Conservation (phyloP, 306 rosid species). For the Chamaecrista fasciculata region DNA sequence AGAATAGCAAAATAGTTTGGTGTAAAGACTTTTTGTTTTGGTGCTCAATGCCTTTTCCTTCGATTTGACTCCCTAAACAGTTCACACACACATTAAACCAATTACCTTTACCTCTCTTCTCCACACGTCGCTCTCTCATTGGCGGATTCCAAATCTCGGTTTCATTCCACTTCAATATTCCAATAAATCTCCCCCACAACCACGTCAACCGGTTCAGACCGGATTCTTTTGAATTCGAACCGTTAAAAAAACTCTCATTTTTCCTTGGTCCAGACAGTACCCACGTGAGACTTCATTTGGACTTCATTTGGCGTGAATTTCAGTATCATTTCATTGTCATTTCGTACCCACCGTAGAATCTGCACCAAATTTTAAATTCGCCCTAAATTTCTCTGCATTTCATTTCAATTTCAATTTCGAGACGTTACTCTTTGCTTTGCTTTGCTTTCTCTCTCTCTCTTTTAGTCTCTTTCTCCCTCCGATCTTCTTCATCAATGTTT, state of each 20-base stretch:
- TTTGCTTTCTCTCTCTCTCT: slow-evolving; percentile 32
- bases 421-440: slow-evolving; percentile 37
- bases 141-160: slow-evolving; percentile 26
- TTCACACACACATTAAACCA: no score
- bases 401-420: slow-evolving; percentile 45
- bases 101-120: no score
- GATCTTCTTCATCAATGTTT: slow-evolving; percentile 24
- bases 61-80: slow-evolving; percentile 27
- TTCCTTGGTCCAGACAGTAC: slow-evolving; percentile 24
- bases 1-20: neutral
- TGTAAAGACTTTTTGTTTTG: neutral
- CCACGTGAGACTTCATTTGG: slow-evolving; percentile 41
- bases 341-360: neutral
- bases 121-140: slow-evolving; percentile 11
- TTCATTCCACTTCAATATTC: slow-evolving; percentile 30
- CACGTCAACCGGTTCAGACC: slow-evolving; percentile 33
- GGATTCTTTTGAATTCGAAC: neutral
- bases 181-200: slow-evolving; percentile 28
- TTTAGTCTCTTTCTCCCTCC: slow-evolving; percentile 18
- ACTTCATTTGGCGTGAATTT: slow-evolving; percentile 76
- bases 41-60: slow-evolving; percentile 8
- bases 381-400: slow-evolving; percentile 42
- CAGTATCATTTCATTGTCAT: slow-evolving; percentile 44
- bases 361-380: slow-evolving; percentile 44
- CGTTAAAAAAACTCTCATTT: neutral